Conservation (phyloP, 768 basidiomycete genomes). For the Nidula microcarpa region DNA sequence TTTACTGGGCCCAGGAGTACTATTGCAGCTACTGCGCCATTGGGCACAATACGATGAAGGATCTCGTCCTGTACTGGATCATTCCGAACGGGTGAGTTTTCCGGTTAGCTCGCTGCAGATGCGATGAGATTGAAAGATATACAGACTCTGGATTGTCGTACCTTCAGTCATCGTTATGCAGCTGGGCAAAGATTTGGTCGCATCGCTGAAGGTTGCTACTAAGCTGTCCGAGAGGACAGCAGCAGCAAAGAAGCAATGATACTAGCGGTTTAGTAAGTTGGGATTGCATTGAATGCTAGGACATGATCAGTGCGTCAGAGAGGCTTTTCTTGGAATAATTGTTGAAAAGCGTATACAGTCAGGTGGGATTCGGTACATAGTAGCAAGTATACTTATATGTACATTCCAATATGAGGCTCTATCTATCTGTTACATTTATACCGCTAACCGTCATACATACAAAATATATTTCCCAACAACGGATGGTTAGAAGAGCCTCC, state of each 20-base stretch:
- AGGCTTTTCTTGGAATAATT: too few species aligned
- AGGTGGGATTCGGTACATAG: too few species aligned
- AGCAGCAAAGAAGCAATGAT: not conserved
- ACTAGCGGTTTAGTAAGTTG: not conserved
- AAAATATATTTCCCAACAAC: too few species aligned
- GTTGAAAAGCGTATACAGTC: too few species aligned
- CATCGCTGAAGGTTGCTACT: slow-evolving; percentile 29
- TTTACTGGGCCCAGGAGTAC: slow-evolving; percentile 83
- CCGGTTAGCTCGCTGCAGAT: not conserved
- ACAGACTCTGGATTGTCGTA: slow-evolving; percentile 74
- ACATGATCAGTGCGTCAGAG: too few species aligned
- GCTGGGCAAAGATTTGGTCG: slow-evolving; percentile 61
- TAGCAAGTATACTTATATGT: too few species aligned
- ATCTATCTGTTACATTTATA: too few species aligned
- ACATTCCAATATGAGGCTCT: too few species aligned
- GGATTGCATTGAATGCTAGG: not conserved
- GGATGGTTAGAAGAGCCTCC: too few species aligned
- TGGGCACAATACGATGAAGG: slow-evolving; percentile 63
- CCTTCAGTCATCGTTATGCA: slow-evolving; percentile 57
- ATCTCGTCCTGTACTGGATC: slow-evolving; percentile 61
- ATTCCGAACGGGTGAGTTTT: slow-evolving; percentile 72
- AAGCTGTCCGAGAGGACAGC: slow-evolving; percentile 4
- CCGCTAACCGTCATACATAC: too few species aligned
- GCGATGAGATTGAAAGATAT: not conserved
- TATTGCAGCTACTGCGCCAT: slow-evolving; percentile 69